These are phyloP conservation scores for Acanthamoeba healyi DNA, from an alignment of 208 protist species.

Conservation along the genomic window DNA sequence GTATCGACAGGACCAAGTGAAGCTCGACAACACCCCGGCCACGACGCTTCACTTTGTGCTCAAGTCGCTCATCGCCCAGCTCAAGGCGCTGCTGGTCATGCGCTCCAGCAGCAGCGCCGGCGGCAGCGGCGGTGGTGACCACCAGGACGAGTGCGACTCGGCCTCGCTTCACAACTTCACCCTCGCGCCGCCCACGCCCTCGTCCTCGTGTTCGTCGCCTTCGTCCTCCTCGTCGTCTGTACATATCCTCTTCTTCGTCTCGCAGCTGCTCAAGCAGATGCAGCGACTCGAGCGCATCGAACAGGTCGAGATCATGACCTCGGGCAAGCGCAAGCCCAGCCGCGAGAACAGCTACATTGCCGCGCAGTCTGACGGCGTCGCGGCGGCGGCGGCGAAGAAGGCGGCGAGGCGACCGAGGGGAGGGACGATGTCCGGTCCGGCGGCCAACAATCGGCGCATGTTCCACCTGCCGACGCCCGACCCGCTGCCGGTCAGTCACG, in stretches of 20 bases:
- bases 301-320: constrained; percentile 20
- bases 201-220: neutral
- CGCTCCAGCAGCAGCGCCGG: no score
- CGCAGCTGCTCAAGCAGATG: constrained; percentile 36
- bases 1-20: neutral
- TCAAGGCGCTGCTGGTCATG: constrained; percentile 16
- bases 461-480: neutral
- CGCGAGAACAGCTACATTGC: neutral
- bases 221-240: neutral
- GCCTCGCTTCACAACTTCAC: neutral
- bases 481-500: neutral
- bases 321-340: neutral
- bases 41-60: constrained; percentile 12
- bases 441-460: constrained; percentile 18
- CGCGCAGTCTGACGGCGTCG: neutral
- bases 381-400: neutral
- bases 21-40: neutral
- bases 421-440: neutral
- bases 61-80: neutral
- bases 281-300: constrained; percentile 10
- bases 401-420: neutral
- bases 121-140: neutral
- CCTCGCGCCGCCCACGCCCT: neutral
- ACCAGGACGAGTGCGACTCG: neutral
- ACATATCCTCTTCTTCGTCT: constrained; percentile 41